A percentile compares a stretch with the other conserved stretches of the same genome.
Evolutionary conservation across 345 rosid species (phyloP).

Genomic region (Eucalyptus marginata): DNA sequence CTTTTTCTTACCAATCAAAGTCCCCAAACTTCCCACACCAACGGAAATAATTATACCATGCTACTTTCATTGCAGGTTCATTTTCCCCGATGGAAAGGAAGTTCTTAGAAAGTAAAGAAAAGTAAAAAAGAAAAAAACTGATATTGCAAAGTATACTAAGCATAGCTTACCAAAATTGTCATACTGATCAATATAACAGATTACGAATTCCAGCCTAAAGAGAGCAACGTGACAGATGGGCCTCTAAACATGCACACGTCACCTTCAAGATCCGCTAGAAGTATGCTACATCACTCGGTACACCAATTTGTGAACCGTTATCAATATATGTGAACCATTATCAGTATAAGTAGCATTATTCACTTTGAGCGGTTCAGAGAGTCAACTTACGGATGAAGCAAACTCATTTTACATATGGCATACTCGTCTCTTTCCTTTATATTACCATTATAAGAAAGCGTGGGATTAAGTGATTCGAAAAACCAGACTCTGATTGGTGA

Average conservation of each 20-base stretch:
- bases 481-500: not conserved
- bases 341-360: not conserved
- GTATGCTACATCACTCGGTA: not conserved
- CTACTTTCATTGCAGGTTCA: no score
- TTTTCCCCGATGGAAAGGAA: no score
- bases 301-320: not conserved
- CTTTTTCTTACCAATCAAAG: no score
- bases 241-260: not conserved
- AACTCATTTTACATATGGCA: not conserved
- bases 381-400: not conserved
- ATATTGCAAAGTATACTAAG: not conserved
- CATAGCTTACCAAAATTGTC: not conserved
- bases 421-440: not conserved
- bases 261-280: not conserved
- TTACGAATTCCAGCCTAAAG: rapidly evolving
- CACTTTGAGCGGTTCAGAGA: not conserved
- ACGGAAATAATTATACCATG: no score
- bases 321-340: no score
- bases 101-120: not conserved
- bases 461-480: not conserved
- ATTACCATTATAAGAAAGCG: not conserved
- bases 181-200: rapidly evolving
- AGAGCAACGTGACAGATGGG: not conserved
- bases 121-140: not conserved
- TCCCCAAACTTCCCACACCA: no score